Evolutionary conservation across 805 yeast species (phyloP).

Genomic region (Clavispora vitiphila): DNA sequence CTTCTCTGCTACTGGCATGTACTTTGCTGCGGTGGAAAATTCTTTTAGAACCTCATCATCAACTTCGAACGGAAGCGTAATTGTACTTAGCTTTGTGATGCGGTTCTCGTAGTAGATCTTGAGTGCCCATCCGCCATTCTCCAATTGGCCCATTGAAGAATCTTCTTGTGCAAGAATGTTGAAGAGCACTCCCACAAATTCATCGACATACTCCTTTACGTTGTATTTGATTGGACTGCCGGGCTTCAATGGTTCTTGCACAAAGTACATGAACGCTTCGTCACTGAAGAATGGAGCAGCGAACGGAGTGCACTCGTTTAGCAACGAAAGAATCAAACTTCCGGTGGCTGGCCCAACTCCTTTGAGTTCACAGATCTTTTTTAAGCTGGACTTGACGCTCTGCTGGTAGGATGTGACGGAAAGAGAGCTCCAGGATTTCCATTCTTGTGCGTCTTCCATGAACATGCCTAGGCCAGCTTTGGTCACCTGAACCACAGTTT

Average conservation of each 20-base stretch:
- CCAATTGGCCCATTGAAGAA: slow-evolving; percentile 14
- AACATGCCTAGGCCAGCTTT: slow-evolving; percentile 19
- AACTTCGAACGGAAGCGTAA: slow-evolving; percentile 19
- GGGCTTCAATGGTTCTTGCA: slow-evolving; percentile 21
- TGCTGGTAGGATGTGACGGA: slow-evolving; percentile 12
- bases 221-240: slow-evolving; percentile 36
- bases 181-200: slow-evolving; percentile 20
- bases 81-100: slow-evolving; percentile 20
- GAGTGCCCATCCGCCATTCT: slow-evolving; percentile 36
- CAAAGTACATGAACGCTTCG: slow-evolving; percentile 37
- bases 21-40: slow-evolving; percentile 1
- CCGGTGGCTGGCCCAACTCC: slow-evolving; percentile 53
- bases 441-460: slow-evolving; percentile 4
- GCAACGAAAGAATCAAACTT: slow-evolving; percentile 36
- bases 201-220: slow-evolving; percentile 37
- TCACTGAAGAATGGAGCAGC: slow-evolving; percentile 48
- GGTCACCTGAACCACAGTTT: slow-evolving; percentile 26
- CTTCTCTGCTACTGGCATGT: background rate
- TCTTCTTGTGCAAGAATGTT: background rate
- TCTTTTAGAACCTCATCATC: slow-evolving; percentile 6
- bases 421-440: slow-evolving; percentile 6
- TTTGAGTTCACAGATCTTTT: slow-evolving; percentile 28
- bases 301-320: slow-evolving; percentile 14
- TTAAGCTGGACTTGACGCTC: slow-evolving; percentile 21
- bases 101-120: slow-evolving; percentile 24